phyloP scores from a whole-genome alignment of 2,329 filamentous ascomycete species.

The Ophiostoma ulmi region DNA sequence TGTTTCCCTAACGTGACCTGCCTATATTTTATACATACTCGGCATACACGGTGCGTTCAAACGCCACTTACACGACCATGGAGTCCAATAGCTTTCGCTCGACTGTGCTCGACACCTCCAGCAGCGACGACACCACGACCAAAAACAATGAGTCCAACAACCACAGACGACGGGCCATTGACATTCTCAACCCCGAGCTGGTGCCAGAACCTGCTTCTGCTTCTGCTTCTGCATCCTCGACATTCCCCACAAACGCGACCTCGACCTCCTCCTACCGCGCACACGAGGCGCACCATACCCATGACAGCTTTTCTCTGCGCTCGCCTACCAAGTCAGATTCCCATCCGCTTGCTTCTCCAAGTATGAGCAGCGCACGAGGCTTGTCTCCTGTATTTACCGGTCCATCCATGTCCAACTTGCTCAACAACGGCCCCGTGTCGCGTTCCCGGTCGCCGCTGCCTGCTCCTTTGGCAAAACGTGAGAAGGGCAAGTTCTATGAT shows the following conservation, averaged over 20 bases:
- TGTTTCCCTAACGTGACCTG: too few species aligned
- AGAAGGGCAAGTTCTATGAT: conserved; percentile 47
- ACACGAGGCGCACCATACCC: conserved; percentile 28
- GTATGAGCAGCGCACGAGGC: conserved; percentile 21
- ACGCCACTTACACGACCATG: conserved; percentile 7
- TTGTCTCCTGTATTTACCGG: conserved; percentile 32
- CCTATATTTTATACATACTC: neutral
- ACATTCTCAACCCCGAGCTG: conserved; percentile 36
- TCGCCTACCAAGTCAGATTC: conserved; percentile 46
- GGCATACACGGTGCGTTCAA: neutral
- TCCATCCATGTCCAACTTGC: conserved; percentile 21
- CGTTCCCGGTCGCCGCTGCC: conserved; percentile 24
- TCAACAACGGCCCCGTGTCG: conserved; percentile 30
- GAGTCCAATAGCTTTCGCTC: conserved; percentile 44
- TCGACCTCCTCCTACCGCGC: conserved; percentile 21
- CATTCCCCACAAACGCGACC: neutral
- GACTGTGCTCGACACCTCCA: conserved; percentile 45
- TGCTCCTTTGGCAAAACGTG: conserved; percentile 18
- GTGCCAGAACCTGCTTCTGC: conserved; percentile 13
- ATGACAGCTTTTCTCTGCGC: conserved; percentile 45
- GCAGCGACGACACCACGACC: neutral
- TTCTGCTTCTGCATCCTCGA: neutral
- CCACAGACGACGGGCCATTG: conserved; percentile 44
- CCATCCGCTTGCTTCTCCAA: conserved; percentile 24
- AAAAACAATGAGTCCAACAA: conserved; percentile 31